phyloP scores from a whole-genome alignment of 1,284 basidiomycete species.

The Tremellales sp. region DNA sequence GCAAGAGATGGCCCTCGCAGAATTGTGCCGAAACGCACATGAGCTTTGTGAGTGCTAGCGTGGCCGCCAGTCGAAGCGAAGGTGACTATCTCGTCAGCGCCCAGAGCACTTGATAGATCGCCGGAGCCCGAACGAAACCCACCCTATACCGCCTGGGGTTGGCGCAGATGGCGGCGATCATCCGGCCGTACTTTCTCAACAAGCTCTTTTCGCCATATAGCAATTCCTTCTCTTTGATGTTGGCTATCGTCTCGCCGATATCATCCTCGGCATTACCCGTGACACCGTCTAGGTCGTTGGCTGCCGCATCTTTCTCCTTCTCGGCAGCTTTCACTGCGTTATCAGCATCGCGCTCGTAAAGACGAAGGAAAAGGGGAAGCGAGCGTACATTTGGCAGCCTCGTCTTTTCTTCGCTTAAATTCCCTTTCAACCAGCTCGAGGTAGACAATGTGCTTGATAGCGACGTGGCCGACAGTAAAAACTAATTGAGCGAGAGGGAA shows the following conservation, averaged over 20 bases:
- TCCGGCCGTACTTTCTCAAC: slow-evolving; percentile 78
- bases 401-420: slow-evolving; percentile 93
- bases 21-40: slow-evolving; percentile 92
- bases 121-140: slow-evolving; percentile 18
- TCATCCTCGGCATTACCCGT: slow-evolving; percentile 98
- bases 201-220: slow-evolving; percentile 81
- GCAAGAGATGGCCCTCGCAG: slow-evolving; percentile 81
- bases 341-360: slow-evolving; percentile 1
- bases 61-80: slow-evolving; percentile 79
- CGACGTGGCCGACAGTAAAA: slow-evolving; percentile 92
- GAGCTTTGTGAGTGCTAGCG: slow-evolving; percentile 88
- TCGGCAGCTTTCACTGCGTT: slow-evolving; percentile 45
- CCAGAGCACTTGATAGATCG: background rate
- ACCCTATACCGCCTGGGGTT: slow-evolving; percentile 80
- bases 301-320: slow-evolving; percentile 57
- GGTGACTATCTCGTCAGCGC: slow-evolving; percentile 60
- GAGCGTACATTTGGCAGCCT: slow-evolving; percentile 65
- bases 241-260: slow-evolving; percentile 85
- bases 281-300: slow-evolving; percentile 91
- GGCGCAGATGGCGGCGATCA: slow-evolving; percentile 85
- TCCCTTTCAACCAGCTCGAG: slow-evolving; percentile 96
- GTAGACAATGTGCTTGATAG: slow-evolving; percentile 96
- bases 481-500: slow-evolving; percentile 87
- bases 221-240: slow-evolving; percentile 80
- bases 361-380: slow-evolving; percentile 1